phyloP scores from a whole-genome alignment of 768 basidiomycete genomes.

The Leccinellum albellum region DNA sequence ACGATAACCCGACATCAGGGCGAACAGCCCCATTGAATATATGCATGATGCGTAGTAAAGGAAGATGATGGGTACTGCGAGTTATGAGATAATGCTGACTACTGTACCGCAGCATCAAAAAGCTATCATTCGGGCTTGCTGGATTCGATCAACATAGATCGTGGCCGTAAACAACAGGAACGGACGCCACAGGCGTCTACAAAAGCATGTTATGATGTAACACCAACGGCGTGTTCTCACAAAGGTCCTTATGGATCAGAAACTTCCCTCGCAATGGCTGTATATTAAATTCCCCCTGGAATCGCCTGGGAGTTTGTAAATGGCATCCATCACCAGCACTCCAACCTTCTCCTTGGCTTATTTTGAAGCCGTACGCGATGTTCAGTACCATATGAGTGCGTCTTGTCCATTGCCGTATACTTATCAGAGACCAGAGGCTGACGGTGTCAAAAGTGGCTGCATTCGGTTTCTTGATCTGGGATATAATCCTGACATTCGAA shows the following conservation, averaged over 20 bases:
- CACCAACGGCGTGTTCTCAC: not conserved
- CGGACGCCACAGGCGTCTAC: not conserved
- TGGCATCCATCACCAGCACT: not conserved
- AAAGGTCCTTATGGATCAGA: not conserved
- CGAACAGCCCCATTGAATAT: not conserved
- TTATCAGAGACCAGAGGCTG: not conserved
- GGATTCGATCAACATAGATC: not conserved
- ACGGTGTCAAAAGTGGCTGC: constrained; percentile 23
- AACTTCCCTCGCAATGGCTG: not conserved
- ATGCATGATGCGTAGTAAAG: not conserved
- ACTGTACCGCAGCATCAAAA: not conserved
- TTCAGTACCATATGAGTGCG: constrained; percentile 11
- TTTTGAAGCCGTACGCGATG: constrained; percentile 3
- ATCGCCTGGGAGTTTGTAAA: constrained; percentile 54
- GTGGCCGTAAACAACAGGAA: not conserved
- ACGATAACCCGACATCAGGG: not conserved
- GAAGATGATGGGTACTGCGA: not conserved
- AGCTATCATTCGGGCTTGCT: not conserved
- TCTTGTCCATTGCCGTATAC: not conserved
- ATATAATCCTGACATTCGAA: constrained; percentile 24
- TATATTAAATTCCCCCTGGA: constrained; percentile 14
- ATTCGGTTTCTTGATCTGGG: constrained; percentile 26
- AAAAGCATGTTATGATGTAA: not conserved
- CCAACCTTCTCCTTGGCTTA: constrained; percentile 2
- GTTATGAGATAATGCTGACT: not conserved